Base-by-base conservation (phyloP, 2,329 filamentous ascomycete genomes). In the Aureobasidium namibiae region DNA sequence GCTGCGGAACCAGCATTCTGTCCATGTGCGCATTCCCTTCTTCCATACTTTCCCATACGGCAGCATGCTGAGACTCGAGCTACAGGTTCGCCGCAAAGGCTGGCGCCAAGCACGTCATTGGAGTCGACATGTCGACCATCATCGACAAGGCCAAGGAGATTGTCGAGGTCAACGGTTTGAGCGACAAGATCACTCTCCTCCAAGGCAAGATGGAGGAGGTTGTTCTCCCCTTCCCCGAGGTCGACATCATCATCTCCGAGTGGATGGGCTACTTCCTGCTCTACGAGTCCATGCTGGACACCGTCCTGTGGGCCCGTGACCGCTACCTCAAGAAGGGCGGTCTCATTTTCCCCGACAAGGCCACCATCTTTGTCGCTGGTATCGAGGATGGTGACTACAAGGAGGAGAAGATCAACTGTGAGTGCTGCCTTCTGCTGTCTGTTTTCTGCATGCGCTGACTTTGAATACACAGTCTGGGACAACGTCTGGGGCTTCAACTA, bases 201-300 rank as follows among this genome's bases (percentile, higher is more conserved):
- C 94, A 97, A 80, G 94, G 94, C 74, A 99, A 99, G 84, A 99
- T 99, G 94, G 94, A 99, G 80, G 94, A 99, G 78, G 91, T 99
- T 46, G 81, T 88, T 70, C 81, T 99, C 63, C 94, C 94, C 21
- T 96, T 88, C 76, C 88, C 90, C 70, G 89, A 97, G 77, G 94
- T 99, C 65, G 94, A 99, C 72, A 99, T 99, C 73, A 99, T 99
- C 78, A 95, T 99, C 74, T 97, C 92, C 1, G 94, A 99, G 80
- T 99, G 94, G 94, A 99, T 99, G 94, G 94, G 94, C 34, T 99
- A 99, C 80, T 97, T 97, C 80, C 80, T 99, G 56, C 85, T 99
- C 62, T 99, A 99, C 77, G 94, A 99, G 84, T 89, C 84, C 83
- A 99, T 99, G 94, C 77, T 99, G 71, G 94, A 99, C 78, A 99